phyloP scores from a whole-genome alignment of 345 rosid genomes.

The Populus simonii region DNA sequence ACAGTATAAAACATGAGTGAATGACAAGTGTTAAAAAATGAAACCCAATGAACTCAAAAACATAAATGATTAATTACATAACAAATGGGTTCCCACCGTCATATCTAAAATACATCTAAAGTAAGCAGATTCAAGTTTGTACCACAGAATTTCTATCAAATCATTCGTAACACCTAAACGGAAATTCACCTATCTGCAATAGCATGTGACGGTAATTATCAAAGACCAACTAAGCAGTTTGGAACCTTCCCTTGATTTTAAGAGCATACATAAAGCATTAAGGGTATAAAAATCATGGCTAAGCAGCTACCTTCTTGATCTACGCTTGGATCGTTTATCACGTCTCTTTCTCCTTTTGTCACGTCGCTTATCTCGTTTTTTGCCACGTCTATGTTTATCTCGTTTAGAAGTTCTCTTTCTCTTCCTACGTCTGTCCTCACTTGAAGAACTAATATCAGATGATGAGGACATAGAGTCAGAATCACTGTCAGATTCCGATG shows the following conservation, averaged over 20 bases:
- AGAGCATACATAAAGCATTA: too few species aligned
- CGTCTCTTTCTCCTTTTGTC: conserved; percentile 67
- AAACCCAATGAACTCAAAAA: not conserved
- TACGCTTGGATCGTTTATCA: conserved; percentile 70
- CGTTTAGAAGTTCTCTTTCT: conserved; percentile 72
- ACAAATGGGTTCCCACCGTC: too few species aligned
- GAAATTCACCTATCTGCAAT: too few species aligned
- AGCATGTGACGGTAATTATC: not conserved
- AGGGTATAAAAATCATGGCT: not conserved
- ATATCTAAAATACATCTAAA: too few species aligned
- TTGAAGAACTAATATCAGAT: conserved; percentile 79
- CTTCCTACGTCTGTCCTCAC: conserved; percentile 79
- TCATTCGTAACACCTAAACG: too few species aligned
- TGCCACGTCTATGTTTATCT: conserved; percentile 67
- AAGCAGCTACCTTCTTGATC: conserved; percentile 61
- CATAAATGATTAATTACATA: too few species aligned
- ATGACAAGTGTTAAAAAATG: too few species aligned
- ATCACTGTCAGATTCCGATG: conserved; percentile 79
- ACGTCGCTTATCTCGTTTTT: conserved; percentile 68
- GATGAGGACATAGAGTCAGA: conserved; percentile 63
- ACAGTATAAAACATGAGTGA: too few species aligned
- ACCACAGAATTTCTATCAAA: too few species aligned
- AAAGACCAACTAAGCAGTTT: not conserved
- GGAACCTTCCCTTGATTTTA: not conserved
- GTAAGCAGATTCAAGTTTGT: too few species aligned